These are phyloP conservation scores for Aspergillus bertholletiae DNA, from an alignment of 495 filamentous ascomycete species.

Conservation along the genomic window DNA sequence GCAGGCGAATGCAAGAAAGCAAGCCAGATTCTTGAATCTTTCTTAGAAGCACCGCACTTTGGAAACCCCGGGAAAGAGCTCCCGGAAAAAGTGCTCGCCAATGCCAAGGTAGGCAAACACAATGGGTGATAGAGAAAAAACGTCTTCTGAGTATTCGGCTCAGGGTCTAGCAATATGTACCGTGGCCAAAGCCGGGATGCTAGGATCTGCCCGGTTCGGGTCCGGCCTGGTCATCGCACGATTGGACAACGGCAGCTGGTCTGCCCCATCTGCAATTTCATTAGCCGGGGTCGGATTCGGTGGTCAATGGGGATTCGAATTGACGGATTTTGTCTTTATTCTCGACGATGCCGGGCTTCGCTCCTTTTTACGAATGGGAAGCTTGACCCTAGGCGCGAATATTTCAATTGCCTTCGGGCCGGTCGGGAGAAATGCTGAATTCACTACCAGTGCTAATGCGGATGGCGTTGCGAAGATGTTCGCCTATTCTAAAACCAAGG, in stretches of 20 bases:
- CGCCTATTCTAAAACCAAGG: slow-evolving; percentile 91
- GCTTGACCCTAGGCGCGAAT: slow-evolving; percentile 82
- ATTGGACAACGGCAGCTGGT: slow-evolving; percentile 82
- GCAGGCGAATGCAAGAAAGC: slow-evolving; percentile 78
- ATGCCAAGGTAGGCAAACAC: slow-evolving; percentile 67
- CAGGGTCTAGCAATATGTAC: slow-evolving; percentile 90
- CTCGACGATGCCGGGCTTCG: slow-evolving; percentile 87
- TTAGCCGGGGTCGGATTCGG: slow-evolving; percentile 83
- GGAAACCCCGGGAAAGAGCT: slow-evolving; percentile 90
- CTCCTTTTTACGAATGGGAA: slow-evolving; percentile 83
- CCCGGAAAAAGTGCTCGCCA: slow-evolving; percentile 76
- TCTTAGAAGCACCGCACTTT: slow-evolving; percentile 78
- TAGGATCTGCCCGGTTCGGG: slow-evolving; percentile 83
- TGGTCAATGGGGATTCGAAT: slow-evolving; percentile 88
- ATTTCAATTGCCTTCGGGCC: slow-evolving; percentile 90
- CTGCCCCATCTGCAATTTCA: slow-evolving; percentile 83
- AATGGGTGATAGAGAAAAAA: background rate
- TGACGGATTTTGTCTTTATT: slow-evolving; percentile 97
- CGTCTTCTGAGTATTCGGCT: background rate
- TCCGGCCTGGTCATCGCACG: slow-evolving; percentile 91
- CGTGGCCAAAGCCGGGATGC: slow-evolving; percentile 85
- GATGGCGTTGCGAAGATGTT: slow-evolving; percentile 82
- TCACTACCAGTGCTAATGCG: slow-evolving; percentile 76
- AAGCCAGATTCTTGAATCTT: slow-evolving; percentile 81
- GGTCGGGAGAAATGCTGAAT: slow-evolving; percentile 85